phyloP scores from a whole-genome alignment of 768 basidiomycete species.

The Inosperma sp. region DNA sequence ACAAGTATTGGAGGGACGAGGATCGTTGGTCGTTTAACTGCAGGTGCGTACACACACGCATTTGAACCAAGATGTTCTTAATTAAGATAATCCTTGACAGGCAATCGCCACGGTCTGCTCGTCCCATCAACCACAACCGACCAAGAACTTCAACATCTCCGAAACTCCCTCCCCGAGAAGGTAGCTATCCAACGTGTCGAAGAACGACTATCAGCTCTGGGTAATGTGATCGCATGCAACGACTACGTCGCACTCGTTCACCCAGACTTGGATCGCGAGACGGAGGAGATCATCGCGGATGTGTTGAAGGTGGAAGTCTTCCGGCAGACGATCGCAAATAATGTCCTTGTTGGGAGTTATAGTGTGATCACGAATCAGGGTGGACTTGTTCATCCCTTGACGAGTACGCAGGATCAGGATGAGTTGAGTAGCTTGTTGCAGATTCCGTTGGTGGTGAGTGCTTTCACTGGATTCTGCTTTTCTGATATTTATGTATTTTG shows the following conservation, averaged over 20 bases:
- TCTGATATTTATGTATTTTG: constrained; percentile 3
- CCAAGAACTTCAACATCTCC: constrained; percentile 96
- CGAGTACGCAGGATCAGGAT: constrained; percentile 95
- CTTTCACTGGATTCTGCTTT: background rate
- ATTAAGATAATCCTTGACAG: constrained; percentile 33
- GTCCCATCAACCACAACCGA: constrained; percentile 95
- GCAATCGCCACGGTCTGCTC: constrained; percentile 95
- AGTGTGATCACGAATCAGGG: constrained; percentile 96
- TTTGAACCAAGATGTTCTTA: background rate
- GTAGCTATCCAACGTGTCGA: constrained; percentile 95
- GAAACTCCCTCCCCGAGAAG: constrained; percentile 90
- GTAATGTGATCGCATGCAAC: constrained; percentile 98
- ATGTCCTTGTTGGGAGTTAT: constrained; percentile 95
- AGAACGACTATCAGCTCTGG: constrained; percentile 93
- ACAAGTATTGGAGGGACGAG: constrained; percentile 93
- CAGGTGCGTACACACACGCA: constrained; percentile 50
- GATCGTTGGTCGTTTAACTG: constrained; percentile 88
- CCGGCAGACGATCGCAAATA: constrained; percentile 93
- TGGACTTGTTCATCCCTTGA: constrained; percentile 96
- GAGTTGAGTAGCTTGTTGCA: constrained; percentile 92
- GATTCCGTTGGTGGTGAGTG: constrained; percentile 89
- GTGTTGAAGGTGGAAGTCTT: constrained; percentile 99
- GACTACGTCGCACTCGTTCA: constrained; percentile 99
- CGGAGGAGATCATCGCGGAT: constrained; percentile 99
- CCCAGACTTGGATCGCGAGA: constrained; percentile 96